These are phyloP conservation scores for Carpinus viminea DNA, from an alignment of 306 rosid species.

Conservation along the genomic window DNA sequence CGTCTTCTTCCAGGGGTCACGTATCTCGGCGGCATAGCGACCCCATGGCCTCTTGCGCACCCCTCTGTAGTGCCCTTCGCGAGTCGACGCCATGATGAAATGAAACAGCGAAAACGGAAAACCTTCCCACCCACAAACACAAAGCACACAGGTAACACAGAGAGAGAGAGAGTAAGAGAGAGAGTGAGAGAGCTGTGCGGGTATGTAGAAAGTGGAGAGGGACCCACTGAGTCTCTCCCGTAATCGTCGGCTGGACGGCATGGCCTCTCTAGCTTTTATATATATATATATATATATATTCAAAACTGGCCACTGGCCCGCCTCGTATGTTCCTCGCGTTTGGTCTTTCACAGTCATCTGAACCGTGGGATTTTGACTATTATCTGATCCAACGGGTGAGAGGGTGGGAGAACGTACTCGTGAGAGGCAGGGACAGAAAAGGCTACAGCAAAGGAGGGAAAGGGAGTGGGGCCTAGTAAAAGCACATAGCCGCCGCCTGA, in stretches of 20 bases:
- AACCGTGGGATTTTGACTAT: slow-evolving; percentile 39
- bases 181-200: neutral
- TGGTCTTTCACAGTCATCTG: neutral
- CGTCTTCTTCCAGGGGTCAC: slow-evolving; percentile 97
- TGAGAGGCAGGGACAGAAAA: neutral
- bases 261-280: slow-evolving; percentile 18
- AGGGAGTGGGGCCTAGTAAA: slow-evolving; percentile 23
- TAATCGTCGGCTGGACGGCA: slow-evolving; percentile 89
- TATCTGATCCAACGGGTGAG: slow-evolving; percentile 24
- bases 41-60: slow-evolving; percentile 98
- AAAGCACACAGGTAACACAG: neutral
- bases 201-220: slow-evolving; percentile 30
- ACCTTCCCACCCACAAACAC: too few relatives aligned
- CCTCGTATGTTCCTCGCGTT: neutral
- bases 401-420: neutral
- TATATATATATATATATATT: neutral
- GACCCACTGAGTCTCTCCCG: slow-evolving; percentile 85
- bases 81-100: slow-evolving; percentile 61
- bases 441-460: neutral
- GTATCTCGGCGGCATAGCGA: slow-evolving; percentile 93
- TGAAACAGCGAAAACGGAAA: too few relatives aligned
- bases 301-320: neutral
- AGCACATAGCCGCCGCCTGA: slow-evolving; percentile 70
- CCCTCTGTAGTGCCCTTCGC: slow-evolving; percentile 84
- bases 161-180: too few relatives aligned